Conservation (phyloP, 164 flowering plant species). For the Nelumbo lutea region DNA sequence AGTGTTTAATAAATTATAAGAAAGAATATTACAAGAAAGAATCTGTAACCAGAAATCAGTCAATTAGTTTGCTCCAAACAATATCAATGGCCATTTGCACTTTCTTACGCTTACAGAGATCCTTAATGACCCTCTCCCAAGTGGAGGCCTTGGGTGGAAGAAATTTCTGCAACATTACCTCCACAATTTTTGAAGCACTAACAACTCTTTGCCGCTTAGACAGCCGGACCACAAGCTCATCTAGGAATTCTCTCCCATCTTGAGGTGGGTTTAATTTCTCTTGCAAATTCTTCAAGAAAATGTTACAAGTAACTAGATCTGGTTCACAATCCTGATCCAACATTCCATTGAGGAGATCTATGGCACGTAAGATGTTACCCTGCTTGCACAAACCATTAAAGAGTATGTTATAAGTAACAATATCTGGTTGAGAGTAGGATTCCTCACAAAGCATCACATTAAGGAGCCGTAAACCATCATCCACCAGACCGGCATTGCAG, state of each 20-base stretch:
- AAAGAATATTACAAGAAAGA: conserved; percentile 20
- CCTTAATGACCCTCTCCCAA: conserved; percentile 50
- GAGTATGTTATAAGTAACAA: conserved; percentile 72
- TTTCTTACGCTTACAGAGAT: conserved; percentile 56
- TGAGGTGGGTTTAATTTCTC: conserved; percentile 52
- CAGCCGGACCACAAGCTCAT: conserved; percentile 66
- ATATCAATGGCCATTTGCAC: conserved; percentile 41
- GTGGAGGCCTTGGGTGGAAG: conserved; percentile 57
- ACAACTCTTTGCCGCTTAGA: conserved; percentile 41
- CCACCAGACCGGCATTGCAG: conserved; percentile 55
- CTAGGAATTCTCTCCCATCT: conserved; percentile 63
- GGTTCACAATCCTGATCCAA: conserved; percentile 75
- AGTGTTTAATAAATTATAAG: conserved; percentile 1
- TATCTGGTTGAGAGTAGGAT: conserved; percentile 57
- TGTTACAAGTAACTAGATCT: conserved; percentile 60
- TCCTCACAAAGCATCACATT: conserved; percentile 69
- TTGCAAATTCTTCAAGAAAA: conserved; percentile 49
- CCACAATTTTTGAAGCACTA: conserved; percentile 47
- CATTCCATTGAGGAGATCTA: conserved; percentile 66
- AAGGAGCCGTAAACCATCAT: conserved; percentile 60
- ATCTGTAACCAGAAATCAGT: conserved; percentile 21
- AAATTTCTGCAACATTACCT: conserved; percentile 34
- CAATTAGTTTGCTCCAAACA: conserved; percentile 46
- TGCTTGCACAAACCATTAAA: conserved; percentile 58
- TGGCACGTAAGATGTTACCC: conserved; percentile 44